Evolutionary conservation across 2,329 filamentous ascomycete genomes (phyloP).

Genomic region (Pseudogymnoascus sp.): DNA sequence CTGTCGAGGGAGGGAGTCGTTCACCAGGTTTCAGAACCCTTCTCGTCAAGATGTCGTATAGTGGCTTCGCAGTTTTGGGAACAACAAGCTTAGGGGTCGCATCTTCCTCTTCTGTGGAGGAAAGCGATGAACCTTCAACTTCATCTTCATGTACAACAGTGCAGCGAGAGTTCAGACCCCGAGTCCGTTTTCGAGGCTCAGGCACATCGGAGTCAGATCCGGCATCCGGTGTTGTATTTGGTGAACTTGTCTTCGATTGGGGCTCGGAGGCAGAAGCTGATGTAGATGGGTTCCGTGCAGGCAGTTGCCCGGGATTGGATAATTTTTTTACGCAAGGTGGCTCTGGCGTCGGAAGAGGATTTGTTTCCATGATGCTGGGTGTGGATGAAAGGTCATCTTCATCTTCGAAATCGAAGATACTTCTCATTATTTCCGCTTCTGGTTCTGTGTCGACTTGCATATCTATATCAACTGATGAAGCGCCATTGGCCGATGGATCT

Average conservation of each 20-base stretch:
- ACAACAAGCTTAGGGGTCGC: conserved; percentile 1
- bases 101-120: neutral
- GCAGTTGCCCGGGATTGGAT: neutral
- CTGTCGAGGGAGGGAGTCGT: conserved; percentile 18
- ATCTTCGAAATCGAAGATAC: neutral
- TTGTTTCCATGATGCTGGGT: neutral
- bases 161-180: neutral
- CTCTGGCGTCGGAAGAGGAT: neutral
- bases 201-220: neutral
- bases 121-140: neutral
- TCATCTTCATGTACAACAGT: neutral
- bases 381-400: neutral
- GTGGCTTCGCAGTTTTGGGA: conserved; percentile 17
- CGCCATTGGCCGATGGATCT: neutral
- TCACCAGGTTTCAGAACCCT: conserved; percentile 21
- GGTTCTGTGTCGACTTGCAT: neutral
- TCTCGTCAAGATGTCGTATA: conserved; percentile 24
- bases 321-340: neutral
- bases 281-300: neutral
- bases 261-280: neutral
- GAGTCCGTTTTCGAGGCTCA: neutral
- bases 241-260: neutral
- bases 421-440: neutral
- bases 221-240: neutral
- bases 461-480: neutral